Evolutionary conservation across 2,329 filamentous ascomycete species (phyloP), one percentile per base, ranked within the genome.

Genomic region (Bipolaris victoriae): DNA sequence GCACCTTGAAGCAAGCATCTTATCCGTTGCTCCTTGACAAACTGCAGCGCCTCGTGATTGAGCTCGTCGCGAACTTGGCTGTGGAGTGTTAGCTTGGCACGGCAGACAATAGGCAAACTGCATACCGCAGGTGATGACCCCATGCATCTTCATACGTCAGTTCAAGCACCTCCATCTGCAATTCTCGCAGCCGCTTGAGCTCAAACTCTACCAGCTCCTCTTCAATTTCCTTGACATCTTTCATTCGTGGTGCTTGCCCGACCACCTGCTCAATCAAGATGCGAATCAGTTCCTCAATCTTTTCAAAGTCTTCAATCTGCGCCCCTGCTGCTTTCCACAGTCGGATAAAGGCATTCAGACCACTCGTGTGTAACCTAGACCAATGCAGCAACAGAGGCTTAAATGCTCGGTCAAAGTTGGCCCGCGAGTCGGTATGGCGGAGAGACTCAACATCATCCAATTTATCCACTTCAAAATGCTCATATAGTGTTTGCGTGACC

Each of bases 21-120:
- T 60, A 98, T 90, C 36, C 95, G 88, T 76, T 99, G 95, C 78
- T 99, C 95, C 77, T 97, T 97, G 77, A 98, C 91, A 71, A 99
- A 99, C 70, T 97, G 91, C 52, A 97, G 80, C 10, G 94, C 92
- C 76, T 99, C 95, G 68, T 94, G 88, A 66, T 91, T 90, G 43
- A 98, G 83, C 75, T 96, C 92, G 52, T 97, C 92, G 33, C 92
- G 89, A n/a, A 97, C 91, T 77, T 95, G 91, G 62, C 79, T 81
- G 61, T 49, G 26, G 36, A 53, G 9, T 47, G 66, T 74, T 63
- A 74, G 70, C 57, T 55, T 58, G 15, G 47, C n/a, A 39, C 35
- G 13, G 35, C 20, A 29, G 40, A 53, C 22, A 37, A 47, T 0
- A 29, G n/a, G 31, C 44, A 39, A n/a, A 26, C 7, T 36, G 53